Conservation (phyloP, 2,329 filamentous ascomycete species). For the Aspergillus ochraceus region DNA sequence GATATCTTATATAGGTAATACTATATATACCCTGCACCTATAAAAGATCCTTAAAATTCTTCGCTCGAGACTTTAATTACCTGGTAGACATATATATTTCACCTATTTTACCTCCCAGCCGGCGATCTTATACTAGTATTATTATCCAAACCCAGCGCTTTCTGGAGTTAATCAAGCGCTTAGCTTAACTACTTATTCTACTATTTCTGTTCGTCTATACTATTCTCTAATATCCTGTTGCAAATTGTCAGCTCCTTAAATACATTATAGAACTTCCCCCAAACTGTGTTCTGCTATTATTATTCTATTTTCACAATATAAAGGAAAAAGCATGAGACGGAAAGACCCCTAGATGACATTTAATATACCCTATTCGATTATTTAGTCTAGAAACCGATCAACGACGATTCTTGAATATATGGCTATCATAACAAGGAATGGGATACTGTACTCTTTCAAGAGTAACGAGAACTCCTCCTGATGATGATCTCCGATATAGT, state of each 20-base stretch:
- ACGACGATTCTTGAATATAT: neutral
- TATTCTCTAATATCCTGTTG: neutral
- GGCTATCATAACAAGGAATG: neutral
- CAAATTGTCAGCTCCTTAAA: neutral
- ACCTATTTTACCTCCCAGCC: neutral
- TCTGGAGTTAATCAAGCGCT: neutral
- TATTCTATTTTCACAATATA: neutral
- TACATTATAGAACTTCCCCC: neutral
- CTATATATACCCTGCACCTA: neutral
- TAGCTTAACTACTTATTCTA: neutral
- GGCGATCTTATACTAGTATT: neutral
- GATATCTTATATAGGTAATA: neutral
- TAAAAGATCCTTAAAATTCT: neutral
- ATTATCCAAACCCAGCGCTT: neutral
- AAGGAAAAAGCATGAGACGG: neutral
- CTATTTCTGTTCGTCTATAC: neutral
- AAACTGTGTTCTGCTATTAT: neutral
- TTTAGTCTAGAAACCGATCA: neutral
- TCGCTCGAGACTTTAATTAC: neutral
- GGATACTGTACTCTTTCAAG: neutral
- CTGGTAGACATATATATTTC: neutral
- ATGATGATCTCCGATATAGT: neutral
- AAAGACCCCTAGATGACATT: neutral
- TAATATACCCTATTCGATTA: neutral
- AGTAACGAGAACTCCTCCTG: neutral